These are phyloP conservation scores for Mortierella sp. DNA, from an alignment of 371 early-diverging fungal genomes.

Conservation along the genomic window DNA sequence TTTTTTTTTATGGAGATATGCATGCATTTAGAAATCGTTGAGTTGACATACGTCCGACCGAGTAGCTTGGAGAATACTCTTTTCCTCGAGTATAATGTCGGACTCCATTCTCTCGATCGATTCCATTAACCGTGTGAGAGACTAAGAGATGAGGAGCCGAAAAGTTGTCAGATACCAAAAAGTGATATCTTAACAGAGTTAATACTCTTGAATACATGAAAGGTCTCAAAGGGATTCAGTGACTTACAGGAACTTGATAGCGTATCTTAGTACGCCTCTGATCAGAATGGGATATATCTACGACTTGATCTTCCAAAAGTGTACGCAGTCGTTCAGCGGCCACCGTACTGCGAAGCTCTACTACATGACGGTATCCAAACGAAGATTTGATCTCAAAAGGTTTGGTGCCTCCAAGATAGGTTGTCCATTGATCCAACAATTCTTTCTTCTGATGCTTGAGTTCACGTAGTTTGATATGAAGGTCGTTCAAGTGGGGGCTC, in stretches of 20 bases:
- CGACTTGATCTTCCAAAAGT: slow-evolving; percentile 22
- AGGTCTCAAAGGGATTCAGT: not conserved
- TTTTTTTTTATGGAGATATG: too few species aligned
- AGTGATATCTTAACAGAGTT: not conserved
- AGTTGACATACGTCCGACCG: slow-evolving; percentile 25
- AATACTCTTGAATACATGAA: not conserved
- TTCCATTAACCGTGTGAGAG: slow-evolving; percentile 55
- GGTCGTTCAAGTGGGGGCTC: slow-evolving; percentile 26
- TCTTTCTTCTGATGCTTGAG: slow-evolving; percentile 22
- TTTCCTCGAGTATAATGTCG: slow-evolving; percentile 62
- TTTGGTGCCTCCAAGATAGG: slow-evolving; percentile 38
- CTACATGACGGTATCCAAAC: slow-evolving; percentile 60
- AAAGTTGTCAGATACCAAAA: not conserved
- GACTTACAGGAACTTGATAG: slow-evolving; percentile 57
- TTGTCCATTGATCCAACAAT: slow-evolving; percentile 28
- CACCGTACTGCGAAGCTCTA: slow-evolving; percentile 56
- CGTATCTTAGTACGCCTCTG: slow-evolving; percentile 55
- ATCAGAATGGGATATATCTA: slow-evolving; percentile 47
- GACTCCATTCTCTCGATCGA: slow-evolving; percentile 58
- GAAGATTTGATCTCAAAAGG: slow-evolving; percentile 52
- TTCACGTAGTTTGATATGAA: slow-evolving; percentile 23
- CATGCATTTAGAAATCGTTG: too few species aligned
- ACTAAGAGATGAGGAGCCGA: not conserved
- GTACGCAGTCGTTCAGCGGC: slow-evolving; percentile 32
- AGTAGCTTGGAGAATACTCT: slow-evolving; percentile 57